Percentiles rank a stretch among this genome's conserved stretches.
Conservation (phyloP, 306 rosid genomes). For the Begonia peltatifolia region DNA sequence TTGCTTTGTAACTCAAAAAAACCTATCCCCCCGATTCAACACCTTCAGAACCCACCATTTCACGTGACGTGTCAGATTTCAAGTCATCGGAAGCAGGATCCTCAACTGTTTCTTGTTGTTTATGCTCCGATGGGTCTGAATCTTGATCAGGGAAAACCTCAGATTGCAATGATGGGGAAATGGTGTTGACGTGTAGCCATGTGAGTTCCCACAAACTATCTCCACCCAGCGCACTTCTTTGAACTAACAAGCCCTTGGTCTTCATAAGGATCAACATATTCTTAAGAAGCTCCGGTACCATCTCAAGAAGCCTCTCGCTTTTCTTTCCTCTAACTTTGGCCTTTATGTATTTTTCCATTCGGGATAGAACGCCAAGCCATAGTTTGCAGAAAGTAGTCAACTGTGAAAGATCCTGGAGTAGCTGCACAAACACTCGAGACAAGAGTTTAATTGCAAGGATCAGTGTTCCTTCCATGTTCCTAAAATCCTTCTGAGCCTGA, state of each 20-base stretch:
- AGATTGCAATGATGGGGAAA: conserved; percentile 66
- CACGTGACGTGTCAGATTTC: background rate
- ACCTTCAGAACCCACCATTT: background rate
- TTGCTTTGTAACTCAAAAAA: background rate
- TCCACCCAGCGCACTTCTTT: conserved; percentile 81
- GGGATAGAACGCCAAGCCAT: conserved; percentile 85
- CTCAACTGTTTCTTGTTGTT: background rate
- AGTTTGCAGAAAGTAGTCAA: conserved; percentile 80
- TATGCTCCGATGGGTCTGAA: conserved; percentile 18
- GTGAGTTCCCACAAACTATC: conserved; percentile 97
- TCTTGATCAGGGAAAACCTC: conserved; percentile 83
- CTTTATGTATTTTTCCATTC: conserved; percentile 87
- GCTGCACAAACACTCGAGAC: conserved; percentile 72
- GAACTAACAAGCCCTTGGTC: conserved; percentile 52
- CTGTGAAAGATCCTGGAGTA: conserved; percentile 62
- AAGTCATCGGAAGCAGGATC: background rate
- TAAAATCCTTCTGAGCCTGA: conserved; percentile 81
- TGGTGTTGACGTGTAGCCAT: conserved; percentile 82
- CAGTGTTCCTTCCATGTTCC: conserved; percentile 97
- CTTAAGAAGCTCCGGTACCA: conserved; percentile 78
- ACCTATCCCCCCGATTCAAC: background rate
- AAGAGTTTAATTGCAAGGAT: conserved; percentile 71
- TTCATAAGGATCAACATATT: conserved; percentile 75
- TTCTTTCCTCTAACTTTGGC: conserved; percentile 75
- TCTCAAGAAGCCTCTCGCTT: conserved; percentile 82